Base-by-base conservation (phyloP, 495 filamentous ascomycete species). In the Talaromyces thailandensis region DNA sequence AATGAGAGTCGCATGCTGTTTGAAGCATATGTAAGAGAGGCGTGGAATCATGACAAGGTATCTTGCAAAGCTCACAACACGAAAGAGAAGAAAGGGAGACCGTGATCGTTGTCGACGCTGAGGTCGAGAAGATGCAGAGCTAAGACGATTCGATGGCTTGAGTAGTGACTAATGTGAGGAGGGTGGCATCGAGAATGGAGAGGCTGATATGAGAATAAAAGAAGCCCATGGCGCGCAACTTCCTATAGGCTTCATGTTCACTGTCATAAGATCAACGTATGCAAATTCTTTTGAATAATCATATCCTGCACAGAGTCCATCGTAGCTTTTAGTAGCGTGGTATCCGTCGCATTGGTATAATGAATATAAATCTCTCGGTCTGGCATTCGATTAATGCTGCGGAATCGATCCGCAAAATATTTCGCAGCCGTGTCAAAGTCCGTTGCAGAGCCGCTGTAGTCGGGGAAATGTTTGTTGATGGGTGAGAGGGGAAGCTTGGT, bases 251-350 rank as follows among this genome's bases (percentile, higher is more conserved):
- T 52, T 59, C 11, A 56, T 11, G 26, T 26, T 37, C 53, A 58
- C 21, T 21, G 70, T 92, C 85, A 98, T 78, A 98, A 84, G 69
- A 98, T 96, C 67, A 98, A 79, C 70, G 88, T 88, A 76, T 96
- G 91, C 62, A 98, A 81, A 74, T 98, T 98, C 74, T 92, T 89
- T 79, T 98, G 94, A 67, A 98, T 93, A 74, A 98, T 98, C 89
- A 98, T 98, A 71, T 98, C 94, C 71, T 98, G 94, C 35, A 98
- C 94, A 28, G 90, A 95, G 60, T 85, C 83, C 94, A 98, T 98
- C 25, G 94, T 98, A 66, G 93, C 95, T 77, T 96, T 97, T 60
- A 98, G 80, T 59, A 98, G 76, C 70, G 95, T 94, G 35, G 93
- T 97, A 73, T 97, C 93, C 9, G 93, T 97, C 6, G 93, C 93